Base-by-base conservation (phyloP, 2,329 filamentous ascomycete genomes). In the Cercospora citrullina region DNA sequence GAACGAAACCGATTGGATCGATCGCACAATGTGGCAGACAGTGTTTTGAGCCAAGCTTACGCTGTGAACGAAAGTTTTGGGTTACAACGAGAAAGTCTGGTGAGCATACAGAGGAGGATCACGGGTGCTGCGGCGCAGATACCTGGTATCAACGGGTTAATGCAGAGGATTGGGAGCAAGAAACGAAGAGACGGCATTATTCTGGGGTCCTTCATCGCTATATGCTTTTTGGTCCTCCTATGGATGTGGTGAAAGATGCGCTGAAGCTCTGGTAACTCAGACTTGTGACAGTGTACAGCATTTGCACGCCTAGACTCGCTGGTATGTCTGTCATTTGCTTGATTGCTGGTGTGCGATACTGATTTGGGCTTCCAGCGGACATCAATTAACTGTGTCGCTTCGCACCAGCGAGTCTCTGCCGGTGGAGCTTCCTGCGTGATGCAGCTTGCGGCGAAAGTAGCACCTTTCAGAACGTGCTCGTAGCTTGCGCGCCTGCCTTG, bases 101-200 rank as follows among this genome's bases (percentile, higher is more conserved):
- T 90, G 55, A 96, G 87, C 79, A 94, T 99, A 76, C 96, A 97
- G 79, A 85, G 94, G 70, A 87, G 94, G 71, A 98, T 99, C 79
- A 93, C 92, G 4, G 85, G 91, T 36, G 94, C 94, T 30, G 95
- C 94, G 45, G 93, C 91, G 77, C 91, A 96, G 78, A 91, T 99
- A 16, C 95, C 95, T 0, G 95, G 95, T 1, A 89, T 99, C 75
- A 99, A 98, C 80, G 89, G 89, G 62, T 83, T 99, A 77, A 98
- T 99, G 75, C 89, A 89, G 62, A 91, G 92, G 81, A 99, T 99
- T 80, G 94, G 94, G 63, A 90, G 92, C 67, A 96, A 96, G 84
- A 96, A 96, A 86, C 89, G 94, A 79, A 89, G 95, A 75, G 95
- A 99, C 80, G 94, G 94, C 31, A 90, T 99, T 73, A 97, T 99